Conservation (phyloP, 805 yeast species). For the Sungouiella thailandica region DNA sequence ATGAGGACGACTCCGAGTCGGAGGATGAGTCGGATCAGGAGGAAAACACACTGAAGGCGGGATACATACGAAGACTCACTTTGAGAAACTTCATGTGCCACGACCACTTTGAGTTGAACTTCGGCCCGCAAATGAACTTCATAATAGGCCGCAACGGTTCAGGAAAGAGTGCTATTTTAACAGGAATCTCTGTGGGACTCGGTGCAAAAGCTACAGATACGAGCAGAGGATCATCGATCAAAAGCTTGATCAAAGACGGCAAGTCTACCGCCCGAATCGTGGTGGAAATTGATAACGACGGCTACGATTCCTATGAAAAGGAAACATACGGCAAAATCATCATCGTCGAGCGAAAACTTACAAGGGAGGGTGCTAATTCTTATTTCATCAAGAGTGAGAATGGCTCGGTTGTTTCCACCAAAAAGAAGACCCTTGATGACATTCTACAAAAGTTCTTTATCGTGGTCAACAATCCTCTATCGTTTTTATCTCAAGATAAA, state of each 20-base stretch:
- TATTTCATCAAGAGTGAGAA: conserved; percentile 52
- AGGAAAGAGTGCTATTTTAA: conserved; percentile 84
- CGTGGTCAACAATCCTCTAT: conserved; percentile 84
- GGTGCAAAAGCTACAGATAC: conserved; percentile 89
- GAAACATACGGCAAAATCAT: conserved; percentile 66
- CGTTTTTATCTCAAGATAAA: conserved; percentile 87
- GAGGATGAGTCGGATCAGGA: conserved; percentile 14
- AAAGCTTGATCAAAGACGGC: conserved; percentile 74
- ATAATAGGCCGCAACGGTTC: conserved; percentile 89
- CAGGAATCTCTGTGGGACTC: conserved; percentile 81
- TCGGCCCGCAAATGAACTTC: conserved; percentile 80
- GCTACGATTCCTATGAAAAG: conserved; percentile 59
- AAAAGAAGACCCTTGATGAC: conserved; percentile 60
- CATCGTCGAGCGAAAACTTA: conserved; percentile 62
- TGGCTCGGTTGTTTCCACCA: conserved; percentile 52
- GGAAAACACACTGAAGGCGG: conserved; percentile 43
- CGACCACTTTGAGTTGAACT: conserved; percentile 63
- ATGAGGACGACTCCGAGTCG: conserved; percentile 11
- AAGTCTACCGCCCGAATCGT: conserved; percentile 60
- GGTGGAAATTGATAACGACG: conserved; percentile 60
- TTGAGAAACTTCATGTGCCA: conserved; percentile 88
- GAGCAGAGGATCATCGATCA: conserved; percentile 71
- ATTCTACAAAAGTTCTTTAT: conserved; percentile 69
- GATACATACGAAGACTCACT: conserved; percentile 59
- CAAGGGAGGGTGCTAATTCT: conserved; percentile 44